Evolutionary conservation across 345 rosid species (phyloP).

Genomic region (Gynandropsis gynandra): DNA sequence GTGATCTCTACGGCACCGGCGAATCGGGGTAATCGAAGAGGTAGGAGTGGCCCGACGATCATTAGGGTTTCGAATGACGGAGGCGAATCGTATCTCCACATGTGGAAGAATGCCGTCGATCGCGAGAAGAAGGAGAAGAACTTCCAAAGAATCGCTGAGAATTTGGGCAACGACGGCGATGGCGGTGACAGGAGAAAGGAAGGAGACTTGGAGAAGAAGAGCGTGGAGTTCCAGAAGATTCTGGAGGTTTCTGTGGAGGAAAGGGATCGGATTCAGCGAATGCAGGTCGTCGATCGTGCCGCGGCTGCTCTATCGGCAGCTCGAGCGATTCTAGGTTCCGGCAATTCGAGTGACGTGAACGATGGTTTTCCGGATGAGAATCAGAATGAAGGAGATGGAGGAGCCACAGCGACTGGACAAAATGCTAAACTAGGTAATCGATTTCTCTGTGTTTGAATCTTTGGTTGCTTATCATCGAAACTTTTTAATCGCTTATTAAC

Average conservation of each 20-base stretch:
- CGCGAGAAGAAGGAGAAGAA: conserved; percentile 61
- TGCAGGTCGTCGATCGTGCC: conserved; percentile 84
- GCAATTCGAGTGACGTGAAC: conserved; percentile 16
- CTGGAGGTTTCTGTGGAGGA: conserved; percentile 61
- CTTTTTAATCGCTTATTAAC: no score
- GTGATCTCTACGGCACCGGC: conserved; percentile 10
- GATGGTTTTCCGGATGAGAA: conserved; percentile 5
- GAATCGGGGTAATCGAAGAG: conserved; percentile 11
- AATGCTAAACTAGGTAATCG: conserved; percentile 16
- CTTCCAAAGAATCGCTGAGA: conserved; percentile 44
- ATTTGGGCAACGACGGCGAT: conserved; percentile 10
- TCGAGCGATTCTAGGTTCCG: conserved; percentile 45
- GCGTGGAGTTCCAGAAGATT: conserved; percentile 62
- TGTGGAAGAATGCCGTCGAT: conserved; percentile 79
- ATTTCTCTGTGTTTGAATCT: background rate
- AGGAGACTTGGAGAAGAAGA: conserved; percentile 59
- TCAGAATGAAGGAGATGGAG: background rate
- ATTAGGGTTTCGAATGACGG: conserved; percentile 39
- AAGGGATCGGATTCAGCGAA: conserved; percentile 67
- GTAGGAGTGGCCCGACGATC: conserved; percentile 15
- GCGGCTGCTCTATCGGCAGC: conserved; percentile 84
- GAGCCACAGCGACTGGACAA: background rate
- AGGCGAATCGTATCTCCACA: conserved; percentile 56
- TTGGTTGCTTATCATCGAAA: conserved; percentile 2
- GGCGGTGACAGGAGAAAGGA: background rate